Base-by-base conservation (phyloP, 2,329 filamentous ascomycete species). In the Chaetomium sp. region DNA sequence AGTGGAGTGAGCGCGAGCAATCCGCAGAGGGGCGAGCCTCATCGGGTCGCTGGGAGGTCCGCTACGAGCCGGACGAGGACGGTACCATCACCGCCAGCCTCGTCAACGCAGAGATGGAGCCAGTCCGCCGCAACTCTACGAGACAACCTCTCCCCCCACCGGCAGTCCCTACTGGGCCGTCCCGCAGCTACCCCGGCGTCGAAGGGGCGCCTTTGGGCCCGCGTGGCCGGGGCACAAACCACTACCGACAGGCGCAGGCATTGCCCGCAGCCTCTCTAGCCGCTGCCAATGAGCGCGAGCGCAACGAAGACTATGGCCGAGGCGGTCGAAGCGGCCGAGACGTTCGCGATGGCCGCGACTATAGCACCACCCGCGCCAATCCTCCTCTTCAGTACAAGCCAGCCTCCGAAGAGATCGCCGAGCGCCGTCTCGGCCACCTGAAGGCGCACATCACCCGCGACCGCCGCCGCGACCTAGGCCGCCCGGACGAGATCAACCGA, bases 1-100 rank as follows among this genome's bases (percentile, higher is more conserved):
- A 80, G 32, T 97, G 91, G 90, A 86, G 95, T 56, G 78, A 82
- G 6, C 78, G 72, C 42, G 89, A 95, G 69, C 74, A 84, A 63
- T 69, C 75, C 2, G 69, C 67, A 11, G 64, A 72, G 62, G 65
- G 76, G 60, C 62, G 74, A 50, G 69, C 78, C 47, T 48, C 65
- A 55, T 14, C 65, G 59, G 64, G 69, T 67, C 74, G 85, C 32
- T 95, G 87, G 84, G 88, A 92, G 70, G 82, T 95, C 6, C 70
- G 78, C 6, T 95, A 95, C 66, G 77, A 83, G 32, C 71, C 76
- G 33, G 78, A 78, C 3, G 74, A 77, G 2, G 74, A 83, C 50
- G 80, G 79, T 33, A 69, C 72, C 41, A 74, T 85, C 10, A 75
- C 75, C 40, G 84, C 83, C 12, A 72, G 70, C 9, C 76, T 89